A percentile compares a stretch with the other conserved stretches of the same genome.
These are phyloP conservation scores for Bjerkandera adusta DNA, from an alignment of 1,284 basidiomycete species.

Conservation along the genomic window DNA sequence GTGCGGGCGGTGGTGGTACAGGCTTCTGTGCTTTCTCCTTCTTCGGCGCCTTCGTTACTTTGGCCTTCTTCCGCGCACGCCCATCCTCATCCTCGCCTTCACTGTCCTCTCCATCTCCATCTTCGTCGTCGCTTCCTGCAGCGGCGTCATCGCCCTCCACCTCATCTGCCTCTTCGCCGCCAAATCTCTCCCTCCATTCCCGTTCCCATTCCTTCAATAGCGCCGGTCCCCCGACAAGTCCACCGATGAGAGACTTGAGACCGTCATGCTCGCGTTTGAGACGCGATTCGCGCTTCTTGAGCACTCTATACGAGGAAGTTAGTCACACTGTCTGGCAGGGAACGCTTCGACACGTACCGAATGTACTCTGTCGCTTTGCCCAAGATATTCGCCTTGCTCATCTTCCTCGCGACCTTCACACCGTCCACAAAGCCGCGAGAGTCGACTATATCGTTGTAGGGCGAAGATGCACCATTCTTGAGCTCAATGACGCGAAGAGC, in stretches of 20 bases:
- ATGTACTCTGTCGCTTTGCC: constrained; percentile 86
- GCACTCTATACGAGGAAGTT: constrained; percentile 42
- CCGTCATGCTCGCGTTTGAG: constrained; percentile 73
- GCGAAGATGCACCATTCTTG: constrained; percentile 33
- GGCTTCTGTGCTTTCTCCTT: constrained; percentile 36
- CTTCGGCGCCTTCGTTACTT: constrained; percentile 35
- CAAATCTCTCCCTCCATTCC: constrained; percentile 69
- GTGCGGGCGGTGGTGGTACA: constrained; percentile 27
- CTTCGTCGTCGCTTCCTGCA: constrained; percentile 47
- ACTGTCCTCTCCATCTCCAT: constrained; percentile 55
- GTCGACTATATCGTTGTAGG: constrained; percentile 56
- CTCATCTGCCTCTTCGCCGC: constrained; percentile 74
- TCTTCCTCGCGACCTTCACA: constrained; percentile 80
- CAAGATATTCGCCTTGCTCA: constrained; percentile 80
- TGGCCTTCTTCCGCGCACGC: constrained; percentile 56
- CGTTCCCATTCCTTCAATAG: constrained; percentile 71
- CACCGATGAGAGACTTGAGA: constrained; percentile 59
- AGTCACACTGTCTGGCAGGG: background rate
- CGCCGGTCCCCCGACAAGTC: constrained; percentile 69
- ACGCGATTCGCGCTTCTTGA: constrained; percentile 70
- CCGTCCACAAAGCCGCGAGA: constrained; percentile 78
- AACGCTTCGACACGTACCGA: constrained; percentile 32
- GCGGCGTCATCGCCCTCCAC: constrained; percentile 41
- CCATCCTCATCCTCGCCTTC: constrained; percentile 55
- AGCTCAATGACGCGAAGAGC: constrained; percentile 69